Conservation (phyloP, 1,284 basidiomycete genomes). For the Clitocybe nebularis region DNA sequence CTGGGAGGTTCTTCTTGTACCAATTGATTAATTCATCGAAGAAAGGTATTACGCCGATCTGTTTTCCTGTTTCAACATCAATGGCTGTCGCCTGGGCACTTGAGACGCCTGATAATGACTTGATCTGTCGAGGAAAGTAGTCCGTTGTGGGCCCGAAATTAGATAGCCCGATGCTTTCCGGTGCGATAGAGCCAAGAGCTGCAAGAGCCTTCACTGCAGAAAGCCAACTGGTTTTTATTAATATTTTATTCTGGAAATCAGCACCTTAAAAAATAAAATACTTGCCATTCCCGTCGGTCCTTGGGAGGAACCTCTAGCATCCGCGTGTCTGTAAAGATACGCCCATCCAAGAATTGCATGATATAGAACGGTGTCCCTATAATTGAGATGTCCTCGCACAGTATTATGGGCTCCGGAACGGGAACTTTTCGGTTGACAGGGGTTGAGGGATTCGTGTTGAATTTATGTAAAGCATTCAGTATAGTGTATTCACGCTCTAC, state of each 20-base stretch:
- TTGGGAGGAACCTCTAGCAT: conserved; percentile 67
- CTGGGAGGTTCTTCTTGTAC: conserved; percentile 73
- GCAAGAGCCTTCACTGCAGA: conserved; percentile 74
- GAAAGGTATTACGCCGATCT: conserved; percentile 65
- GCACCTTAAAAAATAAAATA: conserved; percentile 5
- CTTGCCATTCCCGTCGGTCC: conserved; percentile 72
- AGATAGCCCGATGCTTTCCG: conserved; percentile 65
- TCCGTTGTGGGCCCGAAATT: conserved; percentile 75
- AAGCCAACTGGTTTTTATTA: conserved; percentile 56
- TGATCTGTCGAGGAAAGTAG: conserved; percentile 93
- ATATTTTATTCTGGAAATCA: no score
- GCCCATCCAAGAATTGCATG: conserved; percentile 91
- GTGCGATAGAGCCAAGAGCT: conserved; percentile 70
- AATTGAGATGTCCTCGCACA: conserved; percentile 77
- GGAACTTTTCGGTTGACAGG: conserved; percentile 60
- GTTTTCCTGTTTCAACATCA: conserved; percentile 60
- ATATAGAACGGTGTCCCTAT: conserved; percentile 93
- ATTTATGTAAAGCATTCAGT: conserved; percentile 68
- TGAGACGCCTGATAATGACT: conserved; percentile 75
- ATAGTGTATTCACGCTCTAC: conserved; percentile 91
- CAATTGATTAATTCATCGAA: conserved; percentile 74
- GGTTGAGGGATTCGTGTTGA: conserved; percentile 62
- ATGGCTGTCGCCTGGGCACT: conserved; percentile 63
- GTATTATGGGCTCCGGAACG: conserved; percentile 79
- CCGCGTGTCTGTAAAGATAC: conserved; percentile 85